These are phyloP conservation scores for Agapanthus africanus DNA, from an alignment of 106 monocot species.

Conservation along the genomic window DNA sequence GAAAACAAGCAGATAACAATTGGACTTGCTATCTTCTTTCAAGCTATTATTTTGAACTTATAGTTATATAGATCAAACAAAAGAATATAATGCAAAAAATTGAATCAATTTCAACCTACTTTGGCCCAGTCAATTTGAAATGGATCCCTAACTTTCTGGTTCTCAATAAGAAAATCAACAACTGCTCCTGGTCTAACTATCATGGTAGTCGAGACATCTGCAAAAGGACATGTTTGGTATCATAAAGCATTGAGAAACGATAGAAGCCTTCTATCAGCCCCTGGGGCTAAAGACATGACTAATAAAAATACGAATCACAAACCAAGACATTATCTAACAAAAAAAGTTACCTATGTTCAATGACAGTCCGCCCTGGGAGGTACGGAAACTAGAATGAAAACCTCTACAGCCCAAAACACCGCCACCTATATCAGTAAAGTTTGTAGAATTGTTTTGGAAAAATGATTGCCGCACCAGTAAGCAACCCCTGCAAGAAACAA, in stretches of 20 bases:
- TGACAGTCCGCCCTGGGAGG: conserved; percentile 23
- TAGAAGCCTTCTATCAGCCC: background rate
- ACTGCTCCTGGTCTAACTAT: conserved; percentile 86
- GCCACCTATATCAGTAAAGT: conserved; percentile 71
- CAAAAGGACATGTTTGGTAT: background rate
- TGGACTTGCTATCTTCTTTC: background rate
- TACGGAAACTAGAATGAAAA: conserved; percentile 81
- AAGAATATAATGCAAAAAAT: background rate
- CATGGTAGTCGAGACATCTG: conserved; percentile 98
- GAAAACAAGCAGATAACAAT: too few species aligned
- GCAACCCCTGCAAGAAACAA: conserved; percentile 58
- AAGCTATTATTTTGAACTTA: background rate
- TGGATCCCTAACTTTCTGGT: conserved; percentile 68
- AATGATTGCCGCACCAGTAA: conserved; percentile 83
- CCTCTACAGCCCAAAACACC: conserved; percentile 78
- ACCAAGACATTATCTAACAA: background rate
- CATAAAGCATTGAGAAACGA: background rate
- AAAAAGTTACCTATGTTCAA: conserved; percentile 62
- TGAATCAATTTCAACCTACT: conserved; percentile 22
- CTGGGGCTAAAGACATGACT: background rate
- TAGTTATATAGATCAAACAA: background rate
- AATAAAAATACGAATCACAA: background rate
- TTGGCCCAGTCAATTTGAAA: conserved; percentile 71
- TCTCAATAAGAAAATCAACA: conserved; percentile 65
- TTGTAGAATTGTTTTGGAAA: conserved; percentile 64